Percentiles rank a stretch among this genome's conserved stretches.
Conservation (phyloP, 2,329 filamentous ascomycete genomes). For the Cordyceps sp. region DNA sequence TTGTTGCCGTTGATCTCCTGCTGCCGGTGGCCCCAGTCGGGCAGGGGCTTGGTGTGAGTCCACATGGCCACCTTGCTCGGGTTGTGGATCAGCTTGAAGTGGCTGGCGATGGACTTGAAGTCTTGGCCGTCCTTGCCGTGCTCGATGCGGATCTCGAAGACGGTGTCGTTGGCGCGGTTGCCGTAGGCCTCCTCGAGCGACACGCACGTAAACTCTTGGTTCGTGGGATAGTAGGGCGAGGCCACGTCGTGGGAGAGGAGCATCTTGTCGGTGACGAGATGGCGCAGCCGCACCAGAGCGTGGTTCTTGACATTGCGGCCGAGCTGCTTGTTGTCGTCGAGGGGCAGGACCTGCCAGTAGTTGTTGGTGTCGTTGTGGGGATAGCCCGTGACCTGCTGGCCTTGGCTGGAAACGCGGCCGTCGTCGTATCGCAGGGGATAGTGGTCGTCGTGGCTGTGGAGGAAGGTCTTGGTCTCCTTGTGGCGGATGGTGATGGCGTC, state of each 20-base stretch:
- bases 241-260: slow-evolving; percentile 93
- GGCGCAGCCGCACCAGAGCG: slow-evolving; percentile 72
- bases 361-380: slow-evolving; percentile 99
- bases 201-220: slow-evolving; percentile 93
- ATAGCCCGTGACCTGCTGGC: slow-evolving; percentile 95
- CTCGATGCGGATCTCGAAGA: slow-evolving; percentile 88
- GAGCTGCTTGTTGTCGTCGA: slow-evolving; percentile 36
- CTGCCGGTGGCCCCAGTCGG: slow-evolving; percentile 93
- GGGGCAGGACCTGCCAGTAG: slow-evolving; percentile 83
- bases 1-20: slow-evolving; percentile 99
- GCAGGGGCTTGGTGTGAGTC: slow-evolving; percentile 90
- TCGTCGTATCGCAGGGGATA: slow-evolving; percentile 96
- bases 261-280: slow-evolving; percentile 69
- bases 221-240: slow-evolving; percentile 89
- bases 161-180: slow-evolving; percentile 66
- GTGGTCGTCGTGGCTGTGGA: slow-evolving; percentile 78
- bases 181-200: slow-evolving; percentile 54
- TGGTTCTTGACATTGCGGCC: slow-evolving; percentile 62
- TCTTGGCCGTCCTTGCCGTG: slow-evolving; percentile 64
- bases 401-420: slow-evolving; percentile 90
- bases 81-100: slow-evolving; percentile 92
- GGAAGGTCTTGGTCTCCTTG: slow-evolving; percentile 93
- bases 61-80: slow-evolving; percentile 98
- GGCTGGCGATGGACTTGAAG: slow-evolving; percentile 78
- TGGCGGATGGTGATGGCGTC: slow-evolving; percentile 78